Conservation (phyloP, 1,284 basidiomycete genomes). For the Ustilago trichophora region DNA sequence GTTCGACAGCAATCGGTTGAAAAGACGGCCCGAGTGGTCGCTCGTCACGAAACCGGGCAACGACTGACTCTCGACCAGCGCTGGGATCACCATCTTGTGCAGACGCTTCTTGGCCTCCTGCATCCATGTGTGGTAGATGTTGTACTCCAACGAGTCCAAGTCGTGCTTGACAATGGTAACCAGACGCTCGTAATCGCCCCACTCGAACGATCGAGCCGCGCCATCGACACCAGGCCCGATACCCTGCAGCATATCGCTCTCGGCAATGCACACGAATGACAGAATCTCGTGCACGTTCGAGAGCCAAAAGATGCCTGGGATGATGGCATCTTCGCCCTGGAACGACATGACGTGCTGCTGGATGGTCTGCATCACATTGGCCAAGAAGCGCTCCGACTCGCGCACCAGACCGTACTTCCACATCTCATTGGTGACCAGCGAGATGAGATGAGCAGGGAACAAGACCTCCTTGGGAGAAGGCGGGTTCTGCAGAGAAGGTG, state of each 20-base stretch:
- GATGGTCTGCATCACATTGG: conserved; percentile 98
- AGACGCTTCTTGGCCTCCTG: conserved; percentile 96
- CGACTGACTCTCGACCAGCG: conserved; percentile 95
- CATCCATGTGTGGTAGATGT: conserved; percentile 99
- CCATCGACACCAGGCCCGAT: conserved; percentile 92
- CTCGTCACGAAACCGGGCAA: conserved; percentile 96
- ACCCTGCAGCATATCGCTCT: conserved; percentile 96
- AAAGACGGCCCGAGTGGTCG: conserved; percentile 89
- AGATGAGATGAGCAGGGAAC: conserved; percentile 99
- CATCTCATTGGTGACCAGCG: conserved; percentile 98
- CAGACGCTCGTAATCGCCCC: conserved; percentile 94
- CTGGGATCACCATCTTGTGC: conserved; percentile 98
- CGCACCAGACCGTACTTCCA: conserved; percentile 98
- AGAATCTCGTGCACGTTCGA: conserved; percentile 99
- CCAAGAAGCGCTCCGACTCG: conserved; percentile 96
- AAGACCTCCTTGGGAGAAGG: conserved; percentile 95
- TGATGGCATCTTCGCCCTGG: conserved; percentile 90
- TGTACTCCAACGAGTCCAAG: conserved; percentile 96
- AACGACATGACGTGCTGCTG: conserved; percentile 96
- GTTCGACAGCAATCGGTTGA: conserved; percentile 83
- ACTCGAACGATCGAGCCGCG: conserved; percentile 89
- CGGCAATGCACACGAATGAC: conserved; percentile 97
- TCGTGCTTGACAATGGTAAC: conserved; percentile 99
- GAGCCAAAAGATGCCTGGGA: conserved; percentile 98
- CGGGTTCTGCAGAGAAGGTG: conserved; percentile 87